Evolutionary conservation across 805 yeast genomes (phyloP).

Genomic region (Wickerhamiella kurtzmanii): DNA sequence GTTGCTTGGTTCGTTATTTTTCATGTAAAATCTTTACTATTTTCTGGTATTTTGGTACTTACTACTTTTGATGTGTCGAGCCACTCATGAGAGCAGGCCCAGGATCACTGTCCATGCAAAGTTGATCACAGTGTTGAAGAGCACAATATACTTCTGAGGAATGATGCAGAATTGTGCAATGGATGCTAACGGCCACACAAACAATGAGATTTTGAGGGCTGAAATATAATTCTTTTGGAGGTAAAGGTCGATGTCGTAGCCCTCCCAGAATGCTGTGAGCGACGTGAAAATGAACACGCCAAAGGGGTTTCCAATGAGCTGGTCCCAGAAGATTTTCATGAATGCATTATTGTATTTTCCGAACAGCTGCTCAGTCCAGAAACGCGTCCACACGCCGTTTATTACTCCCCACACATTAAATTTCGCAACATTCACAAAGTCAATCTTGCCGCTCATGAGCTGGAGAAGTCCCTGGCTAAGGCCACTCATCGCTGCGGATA

Average conservation of each 20-base stretch:
- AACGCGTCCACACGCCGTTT: slow-evolving; percentile 26
- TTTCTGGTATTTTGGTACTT: too few species aligned
- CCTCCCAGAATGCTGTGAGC: slow-evolving; percentile 28
- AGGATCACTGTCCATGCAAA: slow-evolving; percentile 23
- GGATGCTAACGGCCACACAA: slow-evolving; percentile 21
- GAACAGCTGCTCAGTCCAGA: slow-evolving; percentile 27
- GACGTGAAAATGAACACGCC: slow-evolving; percentile 23
- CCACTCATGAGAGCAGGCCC: slow-evolving; percentile 12
- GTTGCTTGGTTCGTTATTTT: too few species aligned
- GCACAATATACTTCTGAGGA: slow-evolving; percentile 16
- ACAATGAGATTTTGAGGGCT: slow-evolving; percentile 17
- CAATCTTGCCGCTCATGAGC: slow-evolving; percentile 14
- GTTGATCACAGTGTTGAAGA: slow-evolving; percentile 16
- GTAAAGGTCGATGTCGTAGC: slow-evolving; percentile 22
- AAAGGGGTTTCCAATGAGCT: slow-evolving; percentile 25
- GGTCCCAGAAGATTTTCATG: slow-evolving; percentile 23
- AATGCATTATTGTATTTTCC: slow-evolving; percentile 14
- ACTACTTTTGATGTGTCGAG: background rate
- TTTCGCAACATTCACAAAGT: slow-evolving; percentile 18
- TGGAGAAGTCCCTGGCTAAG: slow-evolving; percentile 25
- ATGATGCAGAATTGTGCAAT: slow-evolving; percentile 15
- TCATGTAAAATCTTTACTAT: too few species aligned
- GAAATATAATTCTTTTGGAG: slow-evolving; percentile 19
- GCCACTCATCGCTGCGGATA: slow-evolving; percentile 23
- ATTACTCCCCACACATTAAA: slow-evolving; percentile 28